phyloP scores from a whole-genome alignment of 1,284 basidiomycete species.

The Porogramme epimiltina region DNA sequence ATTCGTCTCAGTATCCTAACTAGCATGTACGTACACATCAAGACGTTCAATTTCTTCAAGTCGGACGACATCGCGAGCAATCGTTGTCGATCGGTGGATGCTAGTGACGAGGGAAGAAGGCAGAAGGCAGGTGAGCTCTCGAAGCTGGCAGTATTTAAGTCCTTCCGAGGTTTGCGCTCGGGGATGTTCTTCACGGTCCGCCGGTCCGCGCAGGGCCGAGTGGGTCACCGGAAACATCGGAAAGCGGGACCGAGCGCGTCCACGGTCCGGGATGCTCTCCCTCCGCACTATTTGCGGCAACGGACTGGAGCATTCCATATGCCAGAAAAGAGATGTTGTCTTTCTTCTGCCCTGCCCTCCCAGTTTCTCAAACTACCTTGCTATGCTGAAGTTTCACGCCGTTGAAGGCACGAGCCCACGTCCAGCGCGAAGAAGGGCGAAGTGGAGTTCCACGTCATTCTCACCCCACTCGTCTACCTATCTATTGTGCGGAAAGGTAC shows the following conservation, averaged over 20 bases:
- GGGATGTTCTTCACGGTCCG: constrained; percentile 10
- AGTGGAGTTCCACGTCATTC: too few species aligned
- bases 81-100: not conserved
- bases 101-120: not conserved
- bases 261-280: too few species aligned
- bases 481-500: too few species aligned
- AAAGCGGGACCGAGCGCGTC: not conserved
- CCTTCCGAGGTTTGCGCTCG: constrained; percentile 3
- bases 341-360: too few species aligned
- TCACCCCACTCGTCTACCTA: too few species aligned
- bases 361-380: too few species aligned
- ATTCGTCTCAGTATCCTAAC: not conserved
- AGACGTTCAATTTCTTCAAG: constrained; percentile 26
- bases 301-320: not conserved
- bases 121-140: constrained; percentile 10
- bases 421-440: too few species aligned
- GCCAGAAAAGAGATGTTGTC: too few species aligned
- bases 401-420: too few species aligned
- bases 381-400: too few species aligned
- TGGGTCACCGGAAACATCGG: not conserved
- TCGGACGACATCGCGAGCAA: constrained; percentile 23
- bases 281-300: not conserved
- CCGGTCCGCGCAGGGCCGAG: not conserved
- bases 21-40: constrained; percentile 26
- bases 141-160: constrained; percentile 16